Base-by-base conservation (phyloP, 768 basidiomycete species). In the Gelatoporia subvermispora region DNA sequence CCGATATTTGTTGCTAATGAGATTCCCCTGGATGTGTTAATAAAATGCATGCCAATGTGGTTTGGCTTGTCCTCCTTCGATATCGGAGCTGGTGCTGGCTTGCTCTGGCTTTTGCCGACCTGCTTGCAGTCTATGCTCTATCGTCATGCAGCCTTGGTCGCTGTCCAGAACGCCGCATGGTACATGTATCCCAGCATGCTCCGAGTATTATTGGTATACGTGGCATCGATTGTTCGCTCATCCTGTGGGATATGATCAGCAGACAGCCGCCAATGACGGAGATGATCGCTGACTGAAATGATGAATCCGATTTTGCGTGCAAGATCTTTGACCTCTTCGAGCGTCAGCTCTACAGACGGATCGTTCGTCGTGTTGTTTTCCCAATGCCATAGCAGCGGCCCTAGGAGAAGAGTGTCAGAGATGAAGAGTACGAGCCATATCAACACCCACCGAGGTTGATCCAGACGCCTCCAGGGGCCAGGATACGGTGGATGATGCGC, bases 361-460 rank as follows among this genome's bases (percentile, higher is more conserved):
- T 95, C 91, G 53, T 82, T 81, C 36, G 81, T 79, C 47, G 64
- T 74, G 60, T 90, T 93, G 66, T 95, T 94, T 61, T 97, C 94
- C 66, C 84, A 97, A 63, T 98, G 95, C 94, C 95, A 98, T n/a
- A 97, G 68, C 1, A 95, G 69, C 0, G 95, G 95, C 2, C 94
- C 93, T 85, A 38, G 45, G 20, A 7, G 9, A 41, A 37, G 16
- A 38, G 15, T 35, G 21, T 42, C 2, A 39, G 22, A 8, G n/a
- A 34, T n/a, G 16, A 4, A 8, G 8, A 18, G 13, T 15, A 25
- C 38, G 18, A 40, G 17, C 10, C 15, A 34, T 11, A 5, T 8
- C 15, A 42, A 17, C 9, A 31, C 72, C 8, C 49, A 84, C 85
- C 88, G 8, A 93, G 69, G 61, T 97, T 97, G 53, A 96, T 84